phyloP scores from a whole-genome alignment of 2,329 filamentous ascomycete genomes.

The Cryphonectria parasitica region DNA sequence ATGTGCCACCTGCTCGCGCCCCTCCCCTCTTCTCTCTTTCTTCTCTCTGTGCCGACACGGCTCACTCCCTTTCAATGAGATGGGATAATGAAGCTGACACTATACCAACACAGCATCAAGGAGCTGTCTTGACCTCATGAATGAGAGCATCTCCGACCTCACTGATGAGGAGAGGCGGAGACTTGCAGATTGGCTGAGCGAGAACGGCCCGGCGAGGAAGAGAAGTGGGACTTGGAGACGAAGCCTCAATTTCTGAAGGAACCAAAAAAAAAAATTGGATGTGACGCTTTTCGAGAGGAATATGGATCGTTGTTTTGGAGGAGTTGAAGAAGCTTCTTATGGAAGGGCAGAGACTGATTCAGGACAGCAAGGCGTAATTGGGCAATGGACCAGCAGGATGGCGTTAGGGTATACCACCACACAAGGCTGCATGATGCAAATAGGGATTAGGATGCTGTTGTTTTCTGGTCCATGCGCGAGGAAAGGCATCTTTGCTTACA shows the following conservation, averaged over 20 bases:
- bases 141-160: constrained; percentile 37
- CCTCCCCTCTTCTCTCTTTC: neutral
- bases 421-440: neutral
- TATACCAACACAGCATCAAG: constrained; percentile 33
- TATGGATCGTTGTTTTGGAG: neutral
- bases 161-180: constrained; percentile 34
- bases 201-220: constrained; percentile 19
- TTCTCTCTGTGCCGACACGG: constrained; percentile 1
- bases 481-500: neutral
- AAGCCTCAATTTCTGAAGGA: constrained; percentile 14
- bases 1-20: constrained; percentile 33
- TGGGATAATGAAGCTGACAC: neutral
- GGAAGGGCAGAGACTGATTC: constrained; percentile 3
- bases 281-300: neutral
- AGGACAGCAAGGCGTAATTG: constrained; percentile 7
- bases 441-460: neutral
- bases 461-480: neutral
- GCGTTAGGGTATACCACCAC: constrained; percentile 1
- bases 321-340: neutral
- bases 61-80: neutral
- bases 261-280: neutral
- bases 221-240: constrained; percentile 24
- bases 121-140: constrained; percentile 39
- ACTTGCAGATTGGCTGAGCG: constrained; percentile 32
- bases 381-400: neutral